Evolutionary conservation across 2,329 filamentous ascomycete species (phyloP), one percentile per base, ranked within the genome.

Genomic region (Endoconidiophora laricicola): DNA sequence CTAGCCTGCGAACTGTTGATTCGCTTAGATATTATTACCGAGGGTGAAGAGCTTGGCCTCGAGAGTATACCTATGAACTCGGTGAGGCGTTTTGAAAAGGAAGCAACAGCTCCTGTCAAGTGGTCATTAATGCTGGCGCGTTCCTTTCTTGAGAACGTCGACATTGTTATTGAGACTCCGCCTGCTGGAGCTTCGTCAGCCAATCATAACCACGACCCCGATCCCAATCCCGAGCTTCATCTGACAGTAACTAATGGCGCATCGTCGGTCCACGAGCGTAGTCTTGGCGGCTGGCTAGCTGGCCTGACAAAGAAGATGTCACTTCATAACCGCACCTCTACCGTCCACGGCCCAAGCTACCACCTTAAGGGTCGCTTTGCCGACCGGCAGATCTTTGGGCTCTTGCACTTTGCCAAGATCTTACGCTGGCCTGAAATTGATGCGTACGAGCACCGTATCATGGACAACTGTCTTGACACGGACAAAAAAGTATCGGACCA

Each of bases 91-190:
- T 81, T 82, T 52, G 77, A 81, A 57, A 73, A 74, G 56, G 72
- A 74, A 40, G 76, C 77, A 23, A 80, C 72, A 22, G 60, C 66
- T 10, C 72, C 74, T n/a, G 76, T 82, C 18, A 78, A 74, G 57
- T 83, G 79, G 79, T 81, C 79, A 3, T 63, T 83, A 38, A 66
- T 81, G 39, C 66, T 83, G 29, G 79, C 79, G 14, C 69, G 77
- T 23, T 69, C 71, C 41, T 83, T 79, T 78, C 68, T 83, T n/a
- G 75, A 81, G 54, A 82, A 83, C 53, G 78, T 83, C 26, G 69
- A 71, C 6, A 66, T 83, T 22, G 67, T 71, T 47, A 72, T 68
- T 55, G 62, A 66, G 23, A 63, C 68, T 45, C 56, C 60, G 14
- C 41, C 56, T 2, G 44, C 53, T 6, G 40, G 9, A 29, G 16